phyloP scores from a whole-genome alignment of 1,284 basidiomycete species.

The Cutaneotrichosporon mucoides region DNA sequence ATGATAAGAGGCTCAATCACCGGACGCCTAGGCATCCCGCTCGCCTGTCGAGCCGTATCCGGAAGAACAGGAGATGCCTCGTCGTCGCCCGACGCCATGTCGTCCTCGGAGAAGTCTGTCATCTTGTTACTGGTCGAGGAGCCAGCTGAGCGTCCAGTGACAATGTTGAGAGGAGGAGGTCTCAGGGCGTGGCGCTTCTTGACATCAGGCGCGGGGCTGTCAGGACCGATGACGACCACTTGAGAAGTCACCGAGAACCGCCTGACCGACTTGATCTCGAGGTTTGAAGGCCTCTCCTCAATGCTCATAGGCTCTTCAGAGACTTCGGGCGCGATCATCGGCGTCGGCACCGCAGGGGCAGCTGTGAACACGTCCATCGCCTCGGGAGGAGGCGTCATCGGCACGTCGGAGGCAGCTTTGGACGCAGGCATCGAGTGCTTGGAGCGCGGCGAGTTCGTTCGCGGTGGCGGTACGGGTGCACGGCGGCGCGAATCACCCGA shows the following conservation, averaged over 20 bases:
- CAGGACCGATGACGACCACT: not conserved
- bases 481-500: not conserved
- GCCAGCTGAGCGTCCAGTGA: not conserved
- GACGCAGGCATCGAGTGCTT: conserved; percentile 1
- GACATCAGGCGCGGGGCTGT: not conserved
- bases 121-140: not conserved
- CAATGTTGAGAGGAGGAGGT: not conserved
- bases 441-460: conserved; percentile 1
- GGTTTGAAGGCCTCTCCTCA: not conserved
- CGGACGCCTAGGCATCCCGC: not conserved
- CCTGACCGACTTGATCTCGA: conserved; percentile 4
- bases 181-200: not conserved
- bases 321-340: conserved; percentile 3
- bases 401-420: not conserved
- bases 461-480: conserved; percentile 4
- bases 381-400: conserved; percentile 1
- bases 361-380: conserved; percentile 5
- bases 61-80: too few species aligned
- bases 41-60: not conserved
- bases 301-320: conserved; percentile 6
- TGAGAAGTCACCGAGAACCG: not conserved
- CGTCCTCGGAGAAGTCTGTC: not conserved
- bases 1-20: not conserved
- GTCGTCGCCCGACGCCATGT: not conserved
- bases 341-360: not conserved